Percentiles rank a stretch among this genome's conserved stretches.
Conservation (phyloP, 2,329 filamentous ascomycete genomes). For the Aureobasidium lini region DNA sequence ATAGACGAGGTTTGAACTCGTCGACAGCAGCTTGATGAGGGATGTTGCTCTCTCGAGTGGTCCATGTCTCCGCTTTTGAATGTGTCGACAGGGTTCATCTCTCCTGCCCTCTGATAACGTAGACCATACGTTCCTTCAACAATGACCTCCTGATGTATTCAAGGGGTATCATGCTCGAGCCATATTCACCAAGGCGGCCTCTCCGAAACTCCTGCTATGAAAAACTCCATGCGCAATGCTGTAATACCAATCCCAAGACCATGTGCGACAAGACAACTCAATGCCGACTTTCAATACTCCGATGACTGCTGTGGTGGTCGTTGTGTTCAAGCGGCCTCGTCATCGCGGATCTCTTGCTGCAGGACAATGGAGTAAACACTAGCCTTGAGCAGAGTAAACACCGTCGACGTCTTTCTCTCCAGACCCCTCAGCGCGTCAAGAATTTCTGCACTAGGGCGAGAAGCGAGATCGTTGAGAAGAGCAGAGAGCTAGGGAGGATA, state of each 20-base stretch:
- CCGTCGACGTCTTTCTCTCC: conserved; percentile 88
- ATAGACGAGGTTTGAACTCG: no score
- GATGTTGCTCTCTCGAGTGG: no score
- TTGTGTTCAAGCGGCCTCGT: conserved; percentile 29
- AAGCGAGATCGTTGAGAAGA: conserved; percentile 60
- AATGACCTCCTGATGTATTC: background rate
- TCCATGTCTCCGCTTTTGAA: no score
- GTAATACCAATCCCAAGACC: background rate
- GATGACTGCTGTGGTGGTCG: background rate
- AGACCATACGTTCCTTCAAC: background rate
- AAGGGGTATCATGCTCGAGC: background rate
- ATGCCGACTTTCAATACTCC: background rate
- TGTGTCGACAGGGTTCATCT: no score
- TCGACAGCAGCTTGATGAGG: no score
- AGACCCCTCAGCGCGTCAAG: conserved; percentile 79
- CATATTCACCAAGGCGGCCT: background rate
- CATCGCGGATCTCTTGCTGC: conserved; percentile 89
- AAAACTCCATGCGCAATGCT: background rate
- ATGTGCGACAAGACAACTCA: background rate
- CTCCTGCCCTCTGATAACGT: no score
- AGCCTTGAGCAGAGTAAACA: conserved; percentile 93
- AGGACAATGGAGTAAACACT: conserved; percentile 98
- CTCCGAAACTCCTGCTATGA: conserved; percentile 1
- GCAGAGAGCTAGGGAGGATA: conserved; percentile 38
- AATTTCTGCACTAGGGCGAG: conserved; percentile 59